Evolutionary conservation across 2,329 filamentous ascomycete species (phyloP).

Genomic region (Fusarium oxysporum): DNA sequence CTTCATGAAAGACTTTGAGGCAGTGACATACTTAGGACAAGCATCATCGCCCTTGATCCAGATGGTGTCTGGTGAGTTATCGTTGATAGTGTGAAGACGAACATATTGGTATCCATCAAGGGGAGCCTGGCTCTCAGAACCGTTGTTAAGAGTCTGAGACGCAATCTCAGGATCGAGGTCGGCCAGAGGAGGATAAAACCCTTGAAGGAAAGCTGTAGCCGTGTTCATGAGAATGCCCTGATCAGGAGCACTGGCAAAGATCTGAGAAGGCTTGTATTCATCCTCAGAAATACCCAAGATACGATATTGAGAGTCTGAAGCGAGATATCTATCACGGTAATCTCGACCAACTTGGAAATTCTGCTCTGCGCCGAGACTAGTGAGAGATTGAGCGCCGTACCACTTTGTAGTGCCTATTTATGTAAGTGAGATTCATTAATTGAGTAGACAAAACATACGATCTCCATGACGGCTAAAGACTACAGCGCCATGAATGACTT

Average conservation of each 20-base stretch:
- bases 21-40: constrained; percentile 46
- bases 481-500: constrained; percentile 50
- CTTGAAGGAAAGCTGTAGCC: constrained; percentile 52
- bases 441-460: constrained; percentile 35
- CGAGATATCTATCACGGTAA: constrained; percentile 42
- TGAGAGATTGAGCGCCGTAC: constrained; percentile 49
- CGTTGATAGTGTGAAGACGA: constrained; percentile 46
- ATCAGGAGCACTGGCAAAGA: constrained; percentile 51
- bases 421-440: background rate
- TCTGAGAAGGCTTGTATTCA: constrained; percentile 47
- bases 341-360: constrained; percentile 46
- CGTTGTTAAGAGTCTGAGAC: constrained; percentile 48
- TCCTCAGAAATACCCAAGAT: constrained; percentile 51
- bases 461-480: constrained; percentile 52
- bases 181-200: constrained; percentile 50
- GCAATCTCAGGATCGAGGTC: constrained; percentile 44
- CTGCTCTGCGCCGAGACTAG: constrained; percentile 51
- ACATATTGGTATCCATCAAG: constrained; percentile 53
- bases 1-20: constrained; percentile 45
- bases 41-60: constrained; percentile 54
- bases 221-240: constrained; percentile 50
- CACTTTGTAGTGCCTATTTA: constrained; percentile 50
- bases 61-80: constrained; percentile 50
- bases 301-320: constrained; percentile 41
- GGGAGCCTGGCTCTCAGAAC: constrained; percentile 44